Base-by-base conservation (phyloP, 164 flowering plant species). In the Tetrastigma voinierianum region DNA sequence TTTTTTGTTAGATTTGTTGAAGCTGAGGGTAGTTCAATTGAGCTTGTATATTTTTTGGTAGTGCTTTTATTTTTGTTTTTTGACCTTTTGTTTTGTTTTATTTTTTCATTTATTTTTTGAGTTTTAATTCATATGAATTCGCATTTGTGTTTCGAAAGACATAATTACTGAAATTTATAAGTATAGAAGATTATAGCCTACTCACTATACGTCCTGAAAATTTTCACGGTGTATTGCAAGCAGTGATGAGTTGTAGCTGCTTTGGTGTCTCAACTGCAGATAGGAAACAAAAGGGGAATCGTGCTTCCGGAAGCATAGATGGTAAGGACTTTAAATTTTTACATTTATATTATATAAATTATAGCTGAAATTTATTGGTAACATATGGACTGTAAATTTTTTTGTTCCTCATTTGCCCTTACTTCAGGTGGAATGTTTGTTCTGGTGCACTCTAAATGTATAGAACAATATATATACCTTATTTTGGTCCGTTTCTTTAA, bases 231-330 rank as follows among this genome's bases (percentile, higher is more conserved):
- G 9, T 9, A 51, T 52, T 18, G 23, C 11, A 32, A 13, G 59
- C 25, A 68, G 76, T 58, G 45, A 85, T 85, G 89, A 72, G 77
- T 70, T 83, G 86, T 68, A 48, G 73, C 67, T 85, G 86, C 76
- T 82, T 85, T 70, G 76, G 85, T 61, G 25, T 67, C 55, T 71
- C 67, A 49, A 20, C 15, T 70, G 13, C 40, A 25, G 60, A 69
- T 56, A 46, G 64, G 56, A 73, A 58, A 58, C 62, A 32, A 57
- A 47, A 43, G 25, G 57, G 59, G 51, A 47, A 51, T 57, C 32
- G 59, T 40, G 32, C 57, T 65, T 57, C 11, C 51, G 55, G 14
- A 2, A 76, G 58, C 4, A 17, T 69, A 48, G 76, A 70, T 56
- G 81, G 89, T 83, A 68, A 67, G 77, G 48, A 61, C 9, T 40